Base-by-base conservation (phyloP, 192 early-diverging fungal species). In the Chytriomyces confervae region DNA sequence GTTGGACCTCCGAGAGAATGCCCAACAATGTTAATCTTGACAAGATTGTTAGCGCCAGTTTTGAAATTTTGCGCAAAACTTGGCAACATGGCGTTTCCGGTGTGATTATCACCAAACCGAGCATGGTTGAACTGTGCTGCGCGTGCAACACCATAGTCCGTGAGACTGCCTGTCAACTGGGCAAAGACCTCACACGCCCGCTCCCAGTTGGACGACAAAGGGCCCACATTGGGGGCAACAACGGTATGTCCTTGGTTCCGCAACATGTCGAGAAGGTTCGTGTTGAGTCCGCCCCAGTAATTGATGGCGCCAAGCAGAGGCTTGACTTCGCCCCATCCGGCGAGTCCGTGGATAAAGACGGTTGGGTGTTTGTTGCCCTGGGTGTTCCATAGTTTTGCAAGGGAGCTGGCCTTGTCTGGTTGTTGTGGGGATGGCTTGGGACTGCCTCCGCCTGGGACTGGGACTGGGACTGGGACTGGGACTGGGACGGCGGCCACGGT, bases 181-280 rank as follows among this genome's bases (percentile, higher is more conserved):
- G 78, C 78, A 63, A 65, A 79, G 6, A 68, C 74, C 49, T 79
- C 78, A 62, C 78, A 79, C 6, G 78, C 78, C 62, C 78, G 78
- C 36, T 75, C 72, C 70, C 70, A 79, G 72, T 79, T 79, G 44
- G 77, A 78, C 0, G 77, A 78, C 7, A 67, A 10, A 20, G 77
- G 77, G 23, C 77, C 77, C 70, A 79, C 77, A 49, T 7, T 7
- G 24, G 78, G 72, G 0, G 62, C 57, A 29, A 45, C 10, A 36
- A 79, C 70, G 0, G 1, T 49, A 72, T 79, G 66, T 43, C 78
- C 78, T 16, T 47, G 7, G 18, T 7, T 3, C 9, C 78, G 78
- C 18, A 79, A 72, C 10, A 11, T 36, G 13, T 50, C 50, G 9
- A 75, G 47, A 63, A 79, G 46, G 50, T 79, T 66, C 27, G 36